Base-by-base conservation (phyloP, 495 filamentous ascomycete genomes). In the Annulohypoxylon stygium region DNA sequence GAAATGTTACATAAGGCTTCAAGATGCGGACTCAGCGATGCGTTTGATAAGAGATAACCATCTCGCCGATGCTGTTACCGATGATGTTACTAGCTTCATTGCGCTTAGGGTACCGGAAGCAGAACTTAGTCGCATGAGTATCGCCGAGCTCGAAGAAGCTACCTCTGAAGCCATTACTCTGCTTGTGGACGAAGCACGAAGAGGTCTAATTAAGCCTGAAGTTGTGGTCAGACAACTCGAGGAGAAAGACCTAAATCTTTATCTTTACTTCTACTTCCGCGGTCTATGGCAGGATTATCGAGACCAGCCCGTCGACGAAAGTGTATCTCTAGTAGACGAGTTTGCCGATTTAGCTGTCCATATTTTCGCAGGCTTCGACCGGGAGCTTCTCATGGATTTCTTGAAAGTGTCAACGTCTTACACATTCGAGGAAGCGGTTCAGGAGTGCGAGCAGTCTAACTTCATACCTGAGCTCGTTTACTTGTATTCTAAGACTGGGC, bases 381-480 rank as follows among this genome's bases (percentile, higher is more conserved):
- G 92, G 3, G 82, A 87, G 0, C 81, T 98, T 4, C 83, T 99
- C 6, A 93, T 97, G 88, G 87, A 92, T 34, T 97, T 97, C 75
- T 84, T 99, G n/a, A 92, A 92, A 75, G 87, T 88, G 12, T 95
- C 93, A 33, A 93, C 91, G 8, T 89, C 89, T 1, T 98, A 98
- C 76, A 88, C 88, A 9, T 94, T 97, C 51, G 93, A 94, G 66
- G 88, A 88, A 76, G 97, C 96, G 5, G 91, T 89, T 4, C 81
- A 85, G 39, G 89, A 94, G 76, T 99, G 96, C 78, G 93, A 97
- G 79, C 78, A 85, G 9, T 82, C 86, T 50, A 88, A 90, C 70
- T 98, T 90, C 79, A 93, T 94, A 59, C 90, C 92, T 1, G 96
- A 98, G 78, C 88, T 98, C 9, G 95, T 99, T 54, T 97, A 96